Percentiles rank a stretch among this genome's conserved stretches.
phyloP scores from a whole-genome alignment of 2,329 filamentous ascomycete species.

The Colletotrichum higginsianum region DNA sequence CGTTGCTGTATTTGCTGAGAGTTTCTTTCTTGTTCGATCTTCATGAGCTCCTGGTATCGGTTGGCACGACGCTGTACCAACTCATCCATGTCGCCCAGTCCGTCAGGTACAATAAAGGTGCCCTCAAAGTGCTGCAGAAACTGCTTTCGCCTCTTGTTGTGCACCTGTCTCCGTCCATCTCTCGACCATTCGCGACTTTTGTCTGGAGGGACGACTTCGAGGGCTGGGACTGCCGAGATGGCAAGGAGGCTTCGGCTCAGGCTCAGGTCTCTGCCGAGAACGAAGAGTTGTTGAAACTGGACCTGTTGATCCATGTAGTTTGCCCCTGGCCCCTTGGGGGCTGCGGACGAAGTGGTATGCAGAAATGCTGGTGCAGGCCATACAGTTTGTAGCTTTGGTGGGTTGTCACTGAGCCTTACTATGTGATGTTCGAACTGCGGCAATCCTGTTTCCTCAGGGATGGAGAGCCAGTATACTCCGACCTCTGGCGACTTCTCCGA shows the following conservation, averaged over 20 bases:
- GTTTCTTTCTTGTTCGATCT: neutral
- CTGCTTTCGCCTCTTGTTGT: slow-evolving; percentile 35
- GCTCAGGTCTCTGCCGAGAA: slow-evolving; percentile 35
- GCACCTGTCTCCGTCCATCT: slow-evolving; percentile 8
- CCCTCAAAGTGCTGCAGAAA: slow-evolving; percentile 38
- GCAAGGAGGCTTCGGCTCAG: slow-evolving; percentile 34
- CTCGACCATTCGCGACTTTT: slow-evolving; percentile 31
- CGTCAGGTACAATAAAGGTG: slow-evolving; percentile 42
- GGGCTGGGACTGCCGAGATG: slow-evolving; percentile 11
- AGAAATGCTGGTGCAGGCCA: slow-evolving; percentile 33
- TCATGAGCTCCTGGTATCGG: slow-evolving; percentile 26
- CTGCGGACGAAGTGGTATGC: neutral
- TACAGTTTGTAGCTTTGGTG: slow-evolving; percentile 29
- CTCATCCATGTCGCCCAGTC: slow-evolving; percentile 40
- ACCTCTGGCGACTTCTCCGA: slow-evolving; percentile 51
- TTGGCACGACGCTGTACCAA: slow-evolving; percentile 33
- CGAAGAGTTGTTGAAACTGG: slow-evolving; percentile 39
- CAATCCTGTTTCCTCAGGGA: slow-evolving; percentile 45
- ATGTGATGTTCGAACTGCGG: slow-evolving; percentile 58
- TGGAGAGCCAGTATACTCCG: slow-evolving; percentile 54
- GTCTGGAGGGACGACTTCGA: slow-evolving; percentile 34
- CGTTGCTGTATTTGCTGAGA: slow-evolving; percentile 28
- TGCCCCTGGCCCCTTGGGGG: slow-evolving; percentile 23
- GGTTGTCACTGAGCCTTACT: slow-evolving; percentile 18
- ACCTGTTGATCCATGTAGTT: slow-evolving; percentile 19